Evolutionary conservation across 331 rosid species (phyloP), one percentile per base, ranked within the genome.

Genomic region (Stylosanthes scabra): DNA sequence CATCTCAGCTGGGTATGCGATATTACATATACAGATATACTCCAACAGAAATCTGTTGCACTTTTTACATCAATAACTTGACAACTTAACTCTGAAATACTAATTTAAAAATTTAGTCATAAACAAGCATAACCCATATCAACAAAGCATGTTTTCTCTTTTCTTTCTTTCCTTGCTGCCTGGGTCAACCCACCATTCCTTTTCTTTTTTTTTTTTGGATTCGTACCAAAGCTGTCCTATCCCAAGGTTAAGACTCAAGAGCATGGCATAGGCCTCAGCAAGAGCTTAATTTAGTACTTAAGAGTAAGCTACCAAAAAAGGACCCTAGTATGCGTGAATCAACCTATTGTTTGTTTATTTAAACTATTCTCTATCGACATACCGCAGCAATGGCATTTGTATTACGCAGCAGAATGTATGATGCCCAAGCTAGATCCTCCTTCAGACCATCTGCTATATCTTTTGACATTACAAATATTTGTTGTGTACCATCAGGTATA

Each of bases 361-460:
- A 31, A 34, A 50, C 40, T 13, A 78, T 57, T 68, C 51, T 52
- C 13, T 14, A n/a, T n/a, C 0, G 37, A 54, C 71, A 54, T 87
- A 92, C 99, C 86, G 58, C 90, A 44, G 92, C 78, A 52, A 86
- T 64, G 59, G 96, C 82, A 77, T 82, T 91, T 67, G 97, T 88
- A 77, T 87, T 94, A 59, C 96, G 92, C 78, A 94, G 76, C 78
- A 91, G 69, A 78, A 91, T 68, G 66, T 91, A 91, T 1, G 96
- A 88, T 27, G 97, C 86, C 99, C 97, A 91, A 78, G 99, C 97
- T 67, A 94, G 63, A 70, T 91, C 97, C 70, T 94, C 97, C 86
- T 87, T 88, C 74, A 63, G 55, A 80, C 77, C 71, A 75, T 87
- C 77, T 39, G 68, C 79, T 40, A 86, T 75, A 69, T 72, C 84